phyloP scores from a whole-genome alignment of 768 basidiomycete species.

The Pleurotus cornucopiae region DNA sequence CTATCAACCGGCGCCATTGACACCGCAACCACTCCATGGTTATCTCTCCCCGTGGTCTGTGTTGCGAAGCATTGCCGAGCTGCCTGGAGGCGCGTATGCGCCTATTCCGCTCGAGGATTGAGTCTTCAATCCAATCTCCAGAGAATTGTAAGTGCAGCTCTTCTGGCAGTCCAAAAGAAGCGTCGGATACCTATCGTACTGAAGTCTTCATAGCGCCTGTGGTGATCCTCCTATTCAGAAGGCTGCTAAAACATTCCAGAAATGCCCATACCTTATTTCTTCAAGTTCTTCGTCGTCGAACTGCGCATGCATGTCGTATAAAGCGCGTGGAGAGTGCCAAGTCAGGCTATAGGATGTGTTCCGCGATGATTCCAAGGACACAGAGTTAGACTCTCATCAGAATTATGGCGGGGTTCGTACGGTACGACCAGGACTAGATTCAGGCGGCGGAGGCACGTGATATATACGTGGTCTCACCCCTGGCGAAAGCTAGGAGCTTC shows the following conservation, averaged over 20 bases:
- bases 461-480: too few relatives aligned
- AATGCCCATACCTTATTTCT: constrained; percentile 48
- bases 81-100: constrained; percentile 60
- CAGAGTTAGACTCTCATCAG: too few relatives aligned
- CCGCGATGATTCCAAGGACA: too few relatives aligned
- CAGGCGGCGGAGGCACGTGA: too few relatives aligned
- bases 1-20: constrained; percentile 52
- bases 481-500: too few relatives aligned
- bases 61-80: constrained; percentile 30
- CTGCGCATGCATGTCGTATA: too few relatives aligned
- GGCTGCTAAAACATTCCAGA: too few relatives aligned
- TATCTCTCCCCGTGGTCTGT: constrained; percentile 45
- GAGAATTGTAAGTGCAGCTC: neutral
- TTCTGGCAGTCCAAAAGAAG: constrained; percentile 10
- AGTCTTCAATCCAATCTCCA: constrained; percentile 96
- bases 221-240: neutral
- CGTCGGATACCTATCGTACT: constrained; percentile 73
- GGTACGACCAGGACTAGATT: too few relatives aligned
- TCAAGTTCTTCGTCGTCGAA: constrained; percentile 65
- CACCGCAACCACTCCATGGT: constrained; percentile 59
- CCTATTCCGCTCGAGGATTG: constrained; percentile 80
- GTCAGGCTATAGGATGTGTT: too few relatives aligned
- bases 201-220: constrained; percentile 92
- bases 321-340: too few relatives aligned
- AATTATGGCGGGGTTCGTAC: too few relatives aligned